Percentiles rank a stretch among this genome's conserved stretches.
These are phyloP conservation scores for Coemansia sp. DNA, from an alignment of 192 early-diverging fungal species.

Conservation along the genomic window DNA sequence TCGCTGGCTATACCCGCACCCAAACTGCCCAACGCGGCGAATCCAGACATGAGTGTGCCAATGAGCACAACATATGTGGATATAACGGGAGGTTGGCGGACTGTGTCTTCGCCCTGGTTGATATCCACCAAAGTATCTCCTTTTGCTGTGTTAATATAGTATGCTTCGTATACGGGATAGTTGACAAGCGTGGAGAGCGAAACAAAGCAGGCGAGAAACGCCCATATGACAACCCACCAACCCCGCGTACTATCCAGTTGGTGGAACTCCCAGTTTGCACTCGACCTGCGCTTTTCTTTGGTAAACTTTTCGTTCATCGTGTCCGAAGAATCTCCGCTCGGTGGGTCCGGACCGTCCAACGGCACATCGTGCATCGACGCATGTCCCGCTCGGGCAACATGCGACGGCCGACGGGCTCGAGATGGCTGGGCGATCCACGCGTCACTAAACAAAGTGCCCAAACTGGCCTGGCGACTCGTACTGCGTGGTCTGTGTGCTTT, in stretches of 20 bases:
- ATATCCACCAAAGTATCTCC: background rate
- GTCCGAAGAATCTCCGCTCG: conserved; percentile 2
- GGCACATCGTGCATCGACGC: conserved; percentile 18
- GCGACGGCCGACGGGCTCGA: conserved; percentile 5
- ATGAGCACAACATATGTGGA: conserved; percentile 26
- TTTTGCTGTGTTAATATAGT: conserved; percentile 15
- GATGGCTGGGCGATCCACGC: conserved; percentile 32
- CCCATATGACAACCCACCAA: conserved; percentile 30
- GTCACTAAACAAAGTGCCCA: conserved; percentile 32
- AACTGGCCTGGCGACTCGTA: conserved; percentile 10
- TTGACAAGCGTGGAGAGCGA: conserved; percentile 36
- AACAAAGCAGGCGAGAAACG: conserved; percentile 23
- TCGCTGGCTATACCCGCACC: conserved; percentile 29
- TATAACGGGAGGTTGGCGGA: background rate
- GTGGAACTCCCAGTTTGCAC: conserved; percentile 35
- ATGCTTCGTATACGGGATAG: conserved; percentile 37
- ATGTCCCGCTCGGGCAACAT: conserved; percentile 3
- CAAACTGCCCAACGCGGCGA: conserved; percentile 18
- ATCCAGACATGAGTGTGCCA: conserved; percentile 30
- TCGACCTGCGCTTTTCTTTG: background rate
- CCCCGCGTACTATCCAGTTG: conserved; percentile 14
- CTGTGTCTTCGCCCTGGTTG: background rate
- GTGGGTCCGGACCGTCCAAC: background rate
- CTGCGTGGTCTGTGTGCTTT: background rate
- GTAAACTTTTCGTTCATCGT: background rate